These are phyloP conservation scores for Monoraphidium neglectum DNA, from an alignment of 139 green algal genomes.

Conservation along the genomic window DNA sequence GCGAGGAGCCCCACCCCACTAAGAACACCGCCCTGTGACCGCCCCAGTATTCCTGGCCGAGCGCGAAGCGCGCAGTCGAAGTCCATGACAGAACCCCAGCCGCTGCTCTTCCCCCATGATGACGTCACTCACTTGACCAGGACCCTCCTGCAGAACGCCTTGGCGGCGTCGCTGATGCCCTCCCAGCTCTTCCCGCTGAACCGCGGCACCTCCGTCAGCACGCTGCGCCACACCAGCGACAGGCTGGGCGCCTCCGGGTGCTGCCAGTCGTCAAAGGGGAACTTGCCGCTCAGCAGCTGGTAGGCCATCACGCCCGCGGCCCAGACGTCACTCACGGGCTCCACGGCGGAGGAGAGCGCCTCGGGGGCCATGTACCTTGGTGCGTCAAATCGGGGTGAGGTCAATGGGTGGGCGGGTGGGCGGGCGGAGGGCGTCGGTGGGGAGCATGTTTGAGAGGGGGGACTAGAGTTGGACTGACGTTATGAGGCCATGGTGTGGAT, in stretches of 20 bases:
- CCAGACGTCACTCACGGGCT: constrained; percentile 83
- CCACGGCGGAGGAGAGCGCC: constrained; percentile 70
- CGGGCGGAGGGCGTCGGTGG: no score
- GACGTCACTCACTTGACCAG: constrained; percentile 71
- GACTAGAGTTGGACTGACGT: no score
- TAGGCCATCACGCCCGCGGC: constrained; percentile 88
- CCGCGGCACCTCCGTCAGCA: constrained; percentile 73
- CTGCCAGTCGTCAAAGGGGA: constrained; percentile 88
- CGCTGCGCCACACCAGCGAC: constrained; percentile 68
- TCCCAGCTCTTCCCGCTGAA: constrained; percentile 64
- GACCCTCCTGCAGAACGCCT: constrained; percentile 83
- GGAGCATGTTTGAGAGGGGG: no score
- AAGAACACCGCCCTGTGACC: no score
- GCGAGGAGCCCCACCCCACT: no score
- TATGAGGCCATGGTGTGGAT: no score
- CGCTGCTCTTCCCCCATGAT: neutral
- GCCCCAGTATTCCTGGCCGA: no score
- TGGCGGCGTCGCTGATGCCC: constrained; percentile 70
- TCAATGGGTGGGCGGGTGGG: no score
- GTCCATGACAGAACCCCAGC: neutral
- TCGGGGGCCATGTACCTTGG: constrained; percentile 32
- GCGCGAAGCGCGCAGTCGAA: no score
- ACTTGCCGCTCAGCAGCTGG: constrained; percentile 81
- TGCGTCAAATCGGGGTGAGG: no score
- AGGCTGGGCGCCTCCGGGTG: constrained; percentile 71